phyloP scores from a whole-genome alignment of 495 filamentous ascomycete genomes.

The Penicillium daleae region DNA sequence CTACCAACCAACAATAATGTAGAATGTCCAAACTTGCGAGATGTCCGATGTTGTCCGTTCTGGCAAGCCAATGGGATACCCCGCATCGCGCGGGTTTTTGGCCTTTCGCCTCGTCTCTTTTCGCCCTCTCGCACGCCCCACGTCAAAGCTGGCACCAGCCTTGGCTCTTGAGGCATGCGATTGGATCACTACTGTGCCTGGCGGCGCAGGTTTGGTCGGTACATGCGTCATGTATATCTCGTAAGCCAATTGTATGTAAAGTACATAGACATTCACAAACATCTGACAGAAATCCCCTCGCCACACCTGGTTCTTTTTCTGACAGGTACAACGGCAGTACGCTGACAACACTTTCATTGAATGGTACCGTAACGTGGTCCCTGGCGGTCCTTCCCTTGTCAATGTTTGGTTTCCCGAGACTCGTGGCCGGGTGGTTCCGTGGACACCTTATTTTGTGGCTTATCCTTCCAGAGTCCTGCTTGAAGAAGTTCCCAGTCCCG shows the following conservation, averaged over 20 bases:
- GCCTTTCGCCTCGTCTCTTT: slow-evolving; percentile 2
- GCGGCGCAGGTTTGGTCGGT: background rate
- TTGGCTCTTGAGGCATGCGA: background rate
- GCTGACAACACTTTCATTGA: too few relatives aligned
- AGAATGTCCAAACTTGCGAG: background rate
- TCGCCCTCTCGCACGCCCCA: background rate
- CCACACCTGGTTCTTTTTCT: too few relatives aligned
- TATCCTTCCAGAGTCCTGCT: background rate
- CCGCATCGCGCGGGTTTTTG: slow-evolving; percentile 2
- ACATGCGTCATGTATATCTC: background rate
- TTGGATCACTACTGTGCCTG: background rate
- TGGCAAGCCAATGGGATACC: slow-evolving; percentile 9
- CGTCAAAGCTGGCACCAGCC: background rate
- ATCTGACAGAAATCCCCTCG: background rate
- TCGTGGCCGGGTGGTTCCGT: slow-evolving; percentile 16
- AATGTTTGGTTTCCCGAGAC: slow-evolving; percentile 1
- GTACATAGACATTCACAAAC: background rate
- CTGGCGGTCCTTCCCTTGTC: background rate
- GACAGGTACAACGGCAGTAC: too few relatives aligned
- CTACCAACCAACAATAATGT: background rate
- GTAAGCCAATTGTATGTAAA: background rate
- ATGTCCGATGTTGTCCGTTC: background rate
- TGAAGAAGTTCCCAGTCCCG: background rate
- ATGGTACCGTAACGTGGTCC: background rate
- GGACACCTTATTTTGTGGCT: slow-evolving; percentile 18